A percentile compares a stretch with the other conserved stretches of the same genome.
Conservation (phyloP, 345 rosid species). For the Aethionema arabicum region DNA sequence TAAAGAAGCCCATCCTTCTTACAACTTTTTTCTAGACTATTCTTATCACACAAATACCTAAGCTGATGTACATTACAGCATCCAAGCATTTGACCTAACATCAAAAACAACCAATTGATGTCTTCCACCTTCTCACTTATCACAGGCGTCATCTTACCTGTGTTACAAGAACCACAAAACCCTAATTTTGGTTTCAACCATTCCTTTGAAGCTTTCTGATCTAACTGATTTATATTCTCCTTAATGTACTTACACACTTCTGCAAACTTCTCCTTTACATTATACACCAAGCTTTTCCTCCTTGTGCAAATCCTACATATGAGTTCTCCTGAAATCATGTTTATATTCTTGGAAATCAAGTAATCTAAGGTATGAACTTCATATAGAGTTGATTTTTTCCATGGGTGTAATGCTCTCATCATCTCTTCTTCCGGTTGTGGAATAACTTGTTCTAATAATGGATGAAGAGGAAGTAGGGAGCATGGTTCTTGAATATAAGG, state of each 20-base stretch:
- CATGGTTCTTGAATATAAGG: no score
- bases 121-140: slow-evolving; percentile 44
- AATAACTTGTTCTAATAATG: no score
- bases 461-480: no score
- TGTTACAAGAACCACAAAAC: slow-evolving; percentile 47
- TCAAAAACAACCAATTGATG: slow-evolving; percentile 83
- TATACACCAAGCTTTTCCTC: slow-evolving; percentile 42
- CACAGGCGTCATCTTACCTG: slow-evolving; percentile 54
- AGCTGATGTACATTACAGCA: slow-evolving; percentile 66
- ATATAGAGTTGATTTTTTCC: slow-evolving; percentile 52
- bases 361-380: slow-evolving; percentile 35
- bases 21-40: slow-evolving; percentile 63
- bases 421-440: no score
- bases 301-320: slow-evolving; percentile 66
- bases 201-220: no score
- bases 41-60: slow-evolving; percentile 72
- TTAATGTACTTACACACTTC: slow-evolving; percentile 48
- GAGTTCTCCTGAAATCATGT: slow-evolving; percentile 45
- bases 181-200: slow-evolving; percentile 44
- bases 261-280: slow-evolving; percentile 48
- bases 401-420: no score
- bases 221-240: no score
- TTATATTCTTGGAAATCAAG: slow-evolving; percentile 38
- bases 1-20: slow-evolving; percentile 70
- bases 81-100: slow-evolving; percentile 76